These are phyloP conservation scores for Neodidymelliopsis sp. DNA, from an alignment of 2,329 filamentous ascomycete genomes.

Conservation along the genomic window DNA sequence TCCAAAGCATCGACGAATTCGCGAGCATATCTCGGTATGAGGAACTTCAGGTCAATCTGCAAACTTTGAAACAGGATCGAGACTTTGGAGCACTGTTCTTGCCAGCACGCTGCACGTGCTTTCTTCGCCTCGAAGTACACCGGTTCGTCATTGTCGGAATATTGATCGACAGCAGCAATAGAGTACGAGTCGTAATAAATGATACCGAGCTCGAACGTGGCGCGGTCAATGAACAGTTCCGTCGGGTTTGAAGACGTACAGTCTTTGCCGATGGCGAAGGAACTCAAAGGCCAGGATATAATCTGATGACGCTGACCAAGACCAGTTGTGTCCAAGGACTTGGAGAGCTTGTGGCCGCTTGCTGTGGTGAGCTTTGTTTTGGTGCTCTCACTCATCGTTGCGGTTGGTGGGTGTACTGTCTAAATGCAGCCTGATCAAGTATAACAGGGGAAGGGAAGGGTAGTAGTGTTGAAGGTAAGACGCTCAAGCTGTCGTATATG, in stretches of 20 bases:
- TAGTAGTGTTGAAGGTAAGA: background rate
- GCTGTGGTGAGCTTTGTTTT: too few relatives aligned
- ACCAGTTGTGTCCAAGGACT: too few relatives aligned
- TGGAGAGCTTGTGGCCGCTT: too few relatives aligned
- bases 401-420: background rate
- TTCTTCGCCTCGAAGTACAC: slow-evolving; percentile 24
- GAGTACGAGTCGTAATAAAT: slow-evolving; percentile 1
- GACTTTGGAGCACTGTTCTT: slow-evolving; percentile 24
- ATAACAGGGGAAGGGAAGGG: background rate
- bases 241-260: slow-evolving; percentile 3
- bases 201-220: slow-evolving; percentile 28
- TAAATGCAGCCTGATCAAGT: too few relatives aligned
- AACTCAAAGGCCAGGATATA: slow-evolving; percentile 19
- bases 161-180: background rate
- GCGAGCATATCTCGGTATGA: slow-evolving; percentile 1
- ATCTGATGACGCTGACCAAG: too few relatives aligned
- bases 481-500: too few relatives aligned
- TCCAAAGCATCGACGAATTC: slow-evolving; percentile 21
- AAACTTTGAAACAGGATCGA: slow-evolving; percentile 21
- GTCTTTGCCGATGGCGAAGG: slow-evolving; percentile 18
- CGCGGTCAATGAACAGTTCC: slow-evolving; percentile 22
- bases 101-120: slow-evolving; percentile 22
- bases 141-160: slow-evolving; percentile 19
- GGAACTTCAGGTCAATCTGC: slow-evolving; percentile 29
- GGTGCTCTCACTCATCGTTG: too few relatives aligned